Percentiles rank a stretch among this genome's conserved stretches.
These are phyloP conservation scores for Komagataella populi DNA, from an alignment of 805 yeast genomes.

Conservation along the genomic window DNA sequence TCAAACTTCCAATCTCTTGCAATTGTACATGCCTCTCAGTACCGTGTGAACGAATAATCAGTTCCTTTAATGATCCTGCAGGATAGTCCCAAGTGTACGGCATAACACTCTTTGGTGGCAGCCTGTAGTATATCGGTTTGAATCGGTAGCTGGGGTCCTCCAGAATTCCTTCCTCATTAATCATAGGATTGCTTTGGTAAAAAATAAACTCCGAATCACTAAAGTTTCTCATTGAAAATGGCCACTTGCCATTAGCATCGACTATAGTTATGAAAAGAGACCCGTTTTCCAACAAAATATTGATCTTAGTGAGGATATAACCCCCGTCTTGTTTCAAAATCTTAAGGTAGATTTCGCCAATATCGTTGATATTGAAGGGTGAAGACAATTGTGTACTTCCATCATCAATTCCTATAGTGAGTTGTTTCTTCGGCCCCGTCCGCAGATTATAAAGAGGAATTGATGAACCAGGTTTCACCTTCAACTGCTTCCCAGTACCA, in stretches of 20 bases:
- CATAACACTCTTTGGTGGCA: constrained; percentile 90
- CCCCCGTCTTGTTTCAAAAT: constrained; percentile 35
- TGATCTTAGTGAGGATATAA: constrained; percentile 26
- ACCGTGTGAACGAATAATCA: constrained; percentile 59
- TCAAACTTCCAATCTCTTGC: constrained; percentile 85
- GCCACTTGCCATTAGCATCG: constrained; percentile 77
- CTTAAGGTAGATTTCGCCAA: constrained; percentile 72
- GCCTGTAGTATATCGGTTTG: constrained; percentile 64
- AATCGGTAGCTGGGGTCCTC: constrained; percentile 39
- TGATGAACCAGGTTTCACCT: constrained; percentile 31
- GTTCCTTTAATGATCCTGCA: constrained; percentile 72
- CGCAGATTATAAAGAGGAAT: constrained; percentile 56
- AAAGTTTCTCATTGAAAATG: constrained; percentile 81
- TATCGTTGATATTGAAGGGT: constrained; percentile 71
- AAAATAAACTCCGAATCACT: constrained; percentile 77
- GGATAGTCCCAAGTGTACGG: constrained; percentile 98
- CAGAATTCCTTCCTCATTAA: constrained; percentile 52
- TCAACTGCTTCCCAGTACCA: constrained; percentile 41
- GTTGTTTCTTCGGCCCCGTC: constrained; percentile 40
- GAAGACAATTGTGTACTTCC: constrained; percentile 66
- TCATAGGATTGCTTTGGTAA: constrained; percentile 71
- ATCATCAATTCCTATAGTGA: constrained; percentile 45
- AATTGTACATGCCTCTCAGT: constrained; percentile 69
- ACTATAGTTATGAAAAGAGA: constrained; percentile 65
- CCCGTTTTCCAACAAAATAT: constrained; percentile 66